Evolutionary conservation across 2,329 filamentous ascomycete species (phyloP).

Genomic region (Penicillium sp.): DNA sequence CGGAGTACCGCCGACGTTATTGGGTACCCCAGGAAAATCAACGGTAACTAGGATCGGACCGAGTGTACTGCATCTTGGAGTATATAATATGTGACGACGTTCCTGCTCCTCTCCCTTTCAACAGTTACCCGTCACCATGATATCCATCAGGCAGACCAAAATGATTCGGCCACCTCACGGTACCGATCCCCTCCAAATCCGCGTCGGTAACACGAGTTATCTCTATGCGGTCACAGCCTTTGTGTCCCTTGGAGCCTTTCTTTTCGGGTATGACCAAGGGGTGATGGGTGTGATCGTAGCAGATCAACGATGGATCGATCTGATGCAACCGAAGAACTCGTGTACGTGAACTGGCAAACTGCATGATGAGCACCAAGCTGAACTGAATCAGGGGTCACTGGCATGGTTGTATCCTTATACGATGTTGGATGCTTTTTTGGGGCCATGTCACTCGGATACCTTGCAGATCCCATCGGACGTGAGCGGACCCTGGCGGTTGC

Average conservation of each 20-base stretch:
- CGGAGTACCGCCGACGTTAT: not conserved
- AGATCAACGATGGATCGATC: slow-evolving; percentile 19
- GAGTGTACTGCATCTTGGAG: not conserved
- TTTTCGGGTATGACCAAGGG: slow-evolving; percentile 23
- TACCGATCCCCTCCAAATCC: not conserved
- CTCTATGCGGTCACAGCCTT: slow-evolving; percentile 16
- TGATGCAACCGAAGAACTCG: slow-evolving; percentile 19
- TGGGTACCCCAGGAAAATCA: not conserved
- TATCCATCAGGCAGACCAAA: slow-evolving; percentile 11
- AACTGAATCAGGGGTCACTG: slow-evolving; percentile 13
- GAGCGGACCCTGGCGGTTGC: slow-evolving; percentile 20
- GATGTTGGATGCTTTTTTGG: slow-evolving; percentile 21
- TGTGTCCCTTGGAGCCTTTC: slow-evolving; percentile 18
- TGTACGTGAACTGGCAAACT: slow-evolving; percentile 2
- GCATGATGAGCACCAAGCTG: not conserved
- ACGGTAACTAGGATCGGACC: not conserved
- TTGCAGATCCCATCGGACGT: slow-evolving; percentile 21
- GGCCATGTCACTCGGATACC: slow-evolving; percentile 19
- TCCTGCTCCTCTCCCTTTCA: not conserved
- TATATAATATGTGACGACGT: not conserved
- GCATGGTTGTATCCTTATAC: slow-evolving; percentile 17
- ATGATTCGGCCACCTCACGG: slow-evolving; percentile 10
- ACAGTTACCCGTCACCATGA: slow-evolving; percentile 2
- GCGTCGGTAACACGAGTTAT: slow-evolving; percentile 4
- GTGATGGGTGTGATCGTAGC: slow-evolving; percentile 21